A percentile compares a stretch with the other conserved stretches of the same genome.
These are phyloP conservation scores for Rhynchosporium secalis DNA, from an alignment of 2,329 filamentous ascomycete species.

Conservation along the genomic window DNA sequence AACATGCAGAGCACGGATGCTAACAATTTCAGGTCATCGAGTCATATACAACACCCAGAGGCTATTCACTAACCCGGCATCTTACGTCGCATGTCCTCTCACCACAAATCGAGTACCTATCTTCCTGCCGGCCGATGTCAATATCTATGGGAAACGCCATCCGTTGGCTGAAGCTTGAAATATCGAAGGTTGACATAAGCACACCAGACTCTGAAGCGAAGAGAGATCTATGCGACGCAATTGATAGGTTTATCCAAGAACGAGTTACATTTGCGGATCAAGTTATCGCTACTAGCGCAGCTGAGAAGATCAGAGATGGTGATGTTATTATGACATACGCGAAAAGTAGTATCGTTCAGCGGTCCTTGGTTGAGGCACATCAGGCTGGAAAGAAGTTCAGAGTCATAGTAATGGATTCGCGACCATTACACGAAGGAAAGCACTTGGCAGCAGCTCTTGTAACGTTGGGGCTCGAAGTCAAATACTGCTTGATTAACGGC, in stretches of 20 bases:
- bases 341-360: constrained; percentile 82
- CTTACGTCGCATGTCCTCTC: constrained; percentile 88
- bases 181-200: constrained; percentile 86
- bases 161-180: constrained; percentile 87
- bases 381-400: constrained; percentile 71
- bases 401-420: constrained; percentile 80
- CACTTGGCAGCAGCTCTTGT: constrained; percentile 71
- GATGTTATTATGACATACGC: constrained; percentile 87
- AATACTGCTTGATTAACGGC: constrained; percentile 79
- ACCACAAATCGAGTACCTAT: constrained; percentile 92
- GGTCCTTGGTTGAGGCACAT: constrained; percentile 73
- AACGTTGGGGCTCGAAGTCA: constrained; percentile 68
- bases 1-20: constrained; percentile 3
- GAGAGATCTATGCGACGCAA: constrained; percentile 71
- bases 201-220: constrained; percentile 81
- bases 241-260: constrained; percentile 88
- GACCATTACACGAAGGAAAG: constrained; percentile 69
- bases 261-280: constrained; percentile 84
- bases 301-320: constrained; percentile 72
- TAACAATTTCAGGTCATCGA: constrained; percentile 69
- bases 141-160: constrained; percentile 98
- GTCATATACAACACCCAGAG: constrained; percentile 85
- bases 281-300: constrained; percentile 77
- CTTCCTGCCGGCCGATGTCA: constrained; percentile 90
- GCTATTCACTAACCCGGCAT: constrained; percentile 84